phyloP scores from a whole-genome alignment of 768 basidiomycete species.

The Termitomyces heimii region DNA sequence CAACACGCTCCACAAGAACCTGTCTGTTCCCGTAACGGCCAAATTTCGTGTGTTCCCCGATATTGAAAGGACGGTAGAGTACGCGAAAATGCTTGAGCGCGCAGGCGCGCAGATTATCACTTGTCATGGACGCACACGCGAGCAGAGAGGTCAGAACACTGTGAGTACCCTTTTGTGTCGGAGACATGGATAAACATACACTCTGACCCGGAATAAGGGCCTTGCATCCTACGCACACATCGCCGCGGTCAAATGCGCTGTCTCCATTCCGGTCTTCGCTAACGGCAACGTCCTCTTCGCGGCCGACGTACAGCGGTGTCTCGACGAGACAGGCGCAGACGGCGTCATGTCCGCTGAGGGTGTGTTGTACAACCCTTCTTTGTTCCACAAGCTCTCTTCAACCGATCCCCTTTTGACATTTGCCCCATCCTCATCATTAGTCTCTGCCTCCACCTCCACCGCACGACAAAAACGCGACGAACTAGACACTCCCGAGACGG shows the following conservation, averaged over 20 bases:
- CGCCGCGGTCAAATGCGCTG: constrained; percentile 79
- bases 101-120: constrained; percentile 95
- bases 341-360: constrained; percentile 96
- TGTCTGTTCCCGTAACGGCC: not conserved
- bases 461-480: not conserved
- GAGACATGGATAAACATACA: no score
- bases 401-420: not conserved
- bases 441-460: not conserved
- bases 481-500: not conserved
- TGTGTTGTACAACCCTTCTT: constrained; percentile 85
- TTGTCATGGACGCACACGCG: constrained; percentile 86
- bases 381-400: constrained; percentile 44
- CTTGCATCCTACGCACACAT: constrained; percentile 13
- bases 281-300: constrained; percentile 69
- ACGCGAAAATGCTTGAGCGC: constrained; percentile 92
- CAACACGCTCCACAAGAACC: not conserved
- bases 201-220: not conserved
- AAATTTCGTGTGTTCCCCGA: not conserved
- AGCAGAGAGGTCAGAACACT: constrained; percentile 83
- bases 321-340: constrained; percentile 22
- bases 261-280: constrained; percentile 90
- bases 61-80: constrained; percentile 21
- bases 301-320: not conserved
- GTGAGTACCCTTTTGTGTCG: constrained; percentile 31
- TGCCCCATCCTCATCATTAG: not conserved